Conservation (phyloP, 2,329 filamentous ascomycete species). For the Fusarium ambrosium region DNA sequence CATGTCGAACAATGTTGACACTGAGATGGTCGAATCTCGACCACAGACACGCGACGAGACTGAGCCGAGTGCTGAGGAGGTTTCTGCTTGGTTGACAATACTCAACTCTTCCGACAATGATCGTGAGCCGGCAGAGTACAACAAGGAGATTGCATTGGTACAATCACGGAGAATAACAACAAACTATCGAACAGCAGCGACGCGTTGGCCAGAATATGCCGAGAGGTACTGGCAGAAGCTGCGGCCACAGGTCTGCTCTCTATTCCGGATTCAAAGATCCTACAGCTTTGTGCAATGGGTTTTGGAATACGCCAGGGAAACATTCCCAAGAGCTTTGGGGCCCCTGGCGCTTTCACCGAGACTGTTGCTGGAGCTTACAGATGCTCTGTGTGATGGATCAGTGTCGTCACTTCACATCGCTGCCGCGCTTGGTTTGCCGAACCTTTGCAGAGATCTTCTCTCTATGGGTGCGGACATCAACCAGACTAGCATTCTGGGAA, state of each 20-base stretch:
- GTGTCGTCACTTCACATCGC: conserved; percentile 53
- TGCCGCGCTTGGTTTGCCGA: conserved; percentile 50
- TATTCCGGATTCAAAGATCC: conserved; percentile 46
- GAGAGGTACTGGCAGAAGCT: conserved; percentile 48
- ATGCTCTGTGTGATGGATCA: conserved; percentile 46
- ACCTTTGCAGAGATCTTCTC: conserved; percentile 47
- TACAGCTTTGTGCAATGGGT: conserved; percentile 55
- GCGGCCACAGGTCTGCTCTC: conserved; percentile 40
- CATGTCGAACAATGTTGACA: conserved; percentile 3
- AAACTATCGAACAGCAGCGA: conserved; percentile 46
- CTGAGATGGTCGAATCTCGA: conserved; percentile 1
- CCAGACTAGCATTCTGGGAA: conserved; percentile 43
- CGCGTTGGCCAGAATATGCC: conserved; percentile 46
- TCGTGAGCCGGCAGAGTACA: conserved; percentile 48
- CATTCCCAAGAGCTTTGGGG: conserved; percentile 46
- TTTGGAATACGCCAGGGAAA: conserved; percentile 51
- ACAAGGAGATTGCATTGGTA: conserved; percentile 40
- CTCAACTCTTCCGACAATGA: conserved; percentile 40
- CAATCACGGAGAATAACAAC: conserved; percentile 39
- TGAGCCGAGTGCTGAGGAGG: conserved; percentile 28
- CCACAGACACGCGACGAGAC: conserved; percentile 17
- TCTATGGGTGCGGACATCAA: conserved; percentile 39
- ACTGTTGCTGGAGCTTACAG: conserved; percentile 48
- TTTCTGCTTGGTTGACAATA: conserved; percentile 39
- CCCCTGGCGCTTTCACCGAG: conserved; percentile 36